These are phyloP conservation scores for Gossypium gossypioides DNA, from an alignment of 441 rosid species.

Conservation along the genomic window DNA sequence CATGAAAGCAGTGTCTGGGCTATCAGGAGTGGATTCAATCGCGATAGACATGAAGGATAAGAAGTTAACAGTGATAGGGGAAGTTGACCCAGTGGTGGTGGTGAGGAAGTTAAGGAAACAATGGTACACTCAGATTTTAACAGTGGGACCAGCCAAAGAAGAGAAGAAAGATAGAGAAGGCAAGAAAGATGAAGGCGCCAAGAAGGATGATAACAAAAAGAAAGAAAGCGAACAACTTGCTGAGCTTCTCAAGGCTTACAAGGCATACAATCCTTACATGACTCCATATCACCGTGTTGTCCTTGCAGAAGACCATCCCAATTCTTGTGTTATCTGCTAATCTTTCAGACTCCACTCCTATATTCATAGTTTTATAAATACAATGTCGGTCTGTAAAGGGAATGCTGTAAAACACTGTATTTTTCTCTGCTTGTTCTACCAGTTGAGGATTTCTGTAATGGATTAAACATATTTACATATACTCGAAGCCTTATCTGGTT, in stretches of 20 bases:
- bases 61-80: slow-evolving; percentile 54
- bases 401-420: neutral
- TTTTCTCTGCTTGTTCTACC: too few species aligned
- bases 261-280: slow-evolving; percentile 22
- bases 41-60: slow-evolving; percentile 44
- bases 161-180: slow-evolving; percentile 34
- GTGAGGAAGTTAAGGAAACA: slow-evolving; percentile 36
- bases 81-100: slow-evolving; percentile 36
- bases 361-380: neutral
- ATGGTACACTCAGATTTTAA: slow-evolving; percentile 28
- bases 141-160: slow-evolving; percentile 45
- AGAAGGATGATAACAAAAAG: slow-evolving; percentile 24
- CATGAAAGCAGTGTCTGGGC: slow-evolving; percentile 39
- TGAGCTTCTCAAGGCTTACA: slow-evolving; percentile 21
- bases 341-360: neutral
- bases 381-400: neutral
- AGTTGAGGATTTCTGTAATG: too few species aligned
- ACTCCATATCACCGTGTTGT: slow-evolving; percentile 21
- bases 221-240: slow-evolving; percentile 24
- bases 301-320: slow-evolving; percentile 42
- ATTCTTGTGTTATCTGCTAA: slow-evolving; percentile 39
- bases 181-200: slow-evolving; percentile 20
- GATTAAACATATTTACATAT: neutral
- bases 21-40: slow-evolving; percentile 32
- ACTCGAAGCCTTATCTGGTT: neutral